phyloP scores from a whole-genome alignment of 371 early-diverging fungal genomes.

The Umbelopsis sp. region DNA sequence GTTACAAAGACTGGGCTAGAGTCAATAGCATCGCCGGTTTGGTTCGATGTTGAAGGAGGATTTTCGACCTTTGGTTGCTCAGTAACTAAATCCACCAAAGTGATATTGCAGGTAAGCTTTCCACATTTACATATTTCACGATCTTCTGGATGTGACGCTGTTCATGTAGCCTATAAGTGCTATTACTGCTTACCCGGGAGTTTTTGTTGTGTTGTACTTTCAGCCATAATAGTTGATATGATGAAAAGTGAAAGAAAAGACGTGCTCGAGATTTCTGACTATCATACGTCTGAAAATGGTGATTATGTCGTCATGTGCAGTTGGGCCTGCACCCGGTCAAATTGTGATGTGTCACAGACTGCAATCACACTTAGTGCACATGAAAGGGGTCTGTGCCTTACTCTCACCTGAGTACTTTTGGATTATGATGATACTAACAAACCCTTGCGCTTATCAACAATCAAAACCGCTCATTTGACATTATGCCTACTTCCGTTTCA shows the following conservation, averaged over 20 bases:
- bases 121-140: background rate
- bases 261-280: background rate
- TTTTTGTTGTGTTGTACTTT: background rate
- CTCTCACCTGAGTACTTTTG: background rate
- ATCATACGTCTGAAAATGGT: background rate
- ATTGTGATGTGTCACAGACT: conserved; percentile 16
- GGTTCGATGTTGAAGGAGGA: background rate
- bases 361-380: background rate
- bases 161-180: background rate
- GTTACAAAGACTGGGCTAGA: background rate
- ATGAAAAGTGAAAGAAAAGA: conserved; percentile 16
- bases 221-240: background rate
- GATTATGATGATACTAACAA: background rate
- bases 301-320: conserved; percentile 13
- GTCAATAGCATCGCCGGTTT: background rate
- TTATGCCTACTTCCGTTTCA: too few species aligned
- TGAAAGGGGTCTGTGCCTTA: background rate
- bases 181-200: background rate
- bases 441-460: background rate
- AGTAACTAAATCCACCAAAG: background rate
- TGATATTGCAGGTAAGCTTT: background rate
- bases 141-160: background rate
- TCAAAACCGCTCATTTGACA: background rate
- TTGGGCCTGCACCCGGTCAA: conserved; percentile 1
- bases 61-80: background rate